phyloP scores from a whole-genome alignment of 345 rosid genomes.

The Citrus maxima region DNA sequence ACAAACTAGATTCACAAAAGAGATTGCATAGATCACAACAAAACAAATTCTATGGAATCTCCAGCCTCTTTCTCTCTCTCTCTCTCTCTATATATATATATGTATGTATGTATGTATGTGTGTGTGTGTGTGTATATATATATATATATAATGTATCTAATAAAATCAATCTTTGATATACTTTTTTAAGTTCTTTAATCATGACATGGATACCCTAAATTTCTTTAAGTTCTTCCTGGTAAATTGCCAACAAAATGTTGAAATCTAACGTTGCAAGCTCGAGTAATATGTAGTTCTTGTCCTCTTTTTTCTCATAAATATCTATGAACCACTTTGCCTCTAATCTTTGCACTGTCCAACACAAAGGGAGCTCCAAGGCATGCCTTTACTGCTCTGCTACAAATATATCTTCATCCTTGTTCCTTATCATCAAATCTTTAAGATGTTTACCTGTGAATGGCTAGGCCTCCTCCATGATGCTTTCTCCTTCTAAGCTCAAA shows the following conservation, averaged over 20 bases:
- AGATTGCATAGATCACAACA: too few species aligned
- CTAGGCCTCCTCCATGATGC: neutral
- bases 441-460: neutral
- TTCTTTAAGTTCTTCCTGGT: conserved; percentile 19
- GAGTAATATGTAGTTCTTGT: conserved; percentile 3
- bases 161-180: too few species aligned
- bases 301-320: conserved; percentile 1
- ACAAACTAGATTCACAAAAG: too few species aligned
- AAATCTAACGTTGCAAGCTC: conserved; percentile 21
- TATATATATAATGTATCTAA: too few species aligned
- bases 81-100: too few species aligned
- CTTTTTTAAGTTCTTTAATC: too few species aligned
- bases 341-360: neutral
- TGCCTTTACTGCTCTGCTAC: neutral
- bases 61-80: too few species aligned
- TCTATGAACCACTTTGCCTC: conserved; percentile 23
- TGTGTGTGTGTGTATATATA: too few species aligned
- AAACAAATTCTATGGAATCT: too few species aligned
- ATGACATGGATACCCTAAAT: neutral
- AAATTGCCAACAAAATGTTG: conserved; percentile 14
- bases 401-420: neutral
- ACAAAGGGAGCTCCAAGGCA: conserved; percentile 18
- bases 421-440: neutral
- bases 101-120: too few species aligned
- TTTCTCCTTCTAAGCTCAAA: too few species aligned